A percentile compares a stretch with the other conserved stretches of the same genome.
phyloP scores from a whole-genome alignment of 1,139 yeast species.

The Citeromyces hawaiiensis region DNA sequence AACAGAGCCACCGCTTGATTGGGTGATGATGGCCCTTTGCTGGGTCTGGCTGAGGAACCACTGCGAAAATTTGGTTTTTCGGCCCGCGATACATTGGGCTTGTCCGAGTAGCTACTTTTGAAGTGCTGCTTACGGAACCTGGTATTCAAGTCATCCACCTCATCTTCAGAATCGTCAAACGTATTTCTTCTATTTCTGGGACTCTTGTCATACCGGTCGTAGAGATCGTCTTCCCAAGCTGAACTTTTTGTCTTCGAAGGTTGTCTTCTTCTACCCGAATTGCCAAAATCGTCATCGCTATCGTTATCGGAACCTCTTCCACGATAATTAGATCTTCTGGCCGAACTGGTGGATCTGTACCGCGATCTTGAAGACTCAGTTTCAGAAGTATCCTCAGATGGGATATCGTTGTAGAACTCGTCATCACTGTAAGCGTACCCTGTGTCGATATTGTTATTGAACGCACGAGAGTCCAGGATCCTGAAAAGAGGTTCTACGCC shows the following conservation, averaged over 20 bases:
- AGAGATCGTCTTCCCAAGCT: conserved; percentile 80
- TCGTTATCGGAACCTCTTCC: conserved; percentile 26
- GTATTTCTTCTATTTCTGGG: neutral
- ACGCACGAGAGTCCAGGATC: conserved; percentile 75
- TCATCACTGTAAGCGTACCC: conserved; percentile 37
- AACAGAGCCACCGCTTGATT: conserved; percentile 85
- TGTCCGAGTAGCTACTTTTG: conserved; percentile 9
- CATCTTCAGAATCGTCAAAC: conserved; percentile 7
- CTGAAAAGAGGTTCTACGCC: conserved; percentile 85
- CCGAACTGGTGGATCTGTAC: conserved; percentile 7
- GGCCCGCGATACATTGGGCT: conserved; percentile 24
- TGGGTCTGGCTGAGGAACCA: conserved; percentile 17
- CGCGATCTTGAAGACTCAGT: conserved; percentile 19
- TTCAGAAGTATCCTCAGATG: conserved; percentile 38
- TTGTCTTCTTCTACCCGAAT: conserved; percentile 3
- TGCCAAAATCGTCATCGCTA: conserved; percentile 19
- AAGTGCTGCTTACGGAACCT: conserved; percentile 5
- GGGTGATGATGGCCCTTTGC: conserved; percentile 18
- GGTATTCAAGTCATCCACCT: conserved; percentile 5
- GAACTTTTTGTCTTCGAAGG: conserved; percentile 11
- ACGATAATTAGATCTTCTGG: conserved; percentile 3
- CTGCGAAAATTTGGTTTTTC: conserved; percentile 36
- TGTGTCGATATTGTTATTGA: conserved; percentile 40
- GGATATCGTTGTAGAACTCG: conserved; percentile 62
- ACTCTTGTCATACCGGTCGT: conserved; percentile 31